Conservation (phyloP, 345 rosid genomes). For the Eutrema heterophyllum region DNA sequence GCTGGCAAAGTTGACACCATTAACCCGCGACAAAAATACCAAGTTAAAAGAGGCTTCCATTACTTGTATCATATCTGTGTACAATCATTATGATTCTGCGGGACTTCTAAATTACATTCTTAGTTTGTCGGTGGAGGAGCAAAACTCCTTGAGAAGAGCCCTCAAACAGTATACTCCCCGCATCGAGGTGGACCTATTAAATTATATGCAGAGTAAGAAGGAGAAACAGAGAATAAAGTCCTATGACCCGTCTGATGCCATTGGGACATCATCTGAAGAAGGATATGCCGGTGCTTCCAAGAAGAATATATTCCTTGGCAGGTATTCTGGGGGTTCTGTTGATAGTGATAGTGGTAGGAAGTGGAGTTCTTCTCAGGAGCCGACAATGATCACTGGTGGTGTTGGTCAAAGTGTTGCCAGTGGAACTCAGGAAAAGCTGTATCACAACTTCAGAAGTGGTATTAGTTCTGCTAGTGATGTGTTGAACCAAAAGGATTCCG, state of each 20-base stretch:
- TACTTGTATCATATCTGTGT: conserved; percentile 88
- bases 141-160: conserved; percentile 86
- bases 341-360: conserved; percentile 81
- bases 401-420: conserved; percentile 47
- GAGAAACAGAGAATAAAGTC: conserved; percentile 87
- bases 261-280: conserved; percentile 95
- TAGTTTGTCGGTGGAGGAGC: conserved; percentile 94
- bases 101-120: conserved; percentile 94
- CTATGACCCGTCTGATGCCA: conserved; percentile 81
- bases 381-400: conserved; percentile 39
- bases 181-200: conserved; percentile 94
- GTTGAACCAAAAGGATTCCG: conserved; percentile 52
- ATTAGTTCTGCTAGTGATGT: conserved; percentile 42
- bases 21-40: conserved; percentile 85
- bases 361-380: conserved; percentile 83
- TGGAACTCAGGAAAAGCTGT: conserved; percentile 63
- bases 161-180: conserved; percentile 95
- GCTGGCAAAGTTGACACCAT: conserved; percentile 89
- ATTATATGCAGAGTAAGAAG: conserved; percentile 91
- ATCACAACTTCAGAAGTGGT: conserved; percentile 57
- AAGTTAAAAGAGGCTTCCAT: conserved; percentile 94
- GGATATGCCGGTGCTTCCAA: conserved; percentile 62
- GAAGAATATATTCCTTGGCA: conserved; percentile 68
- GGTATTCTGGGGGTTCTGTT: conserved; percentile 74
- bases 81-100: conserved; percentile 74